Base-by-base conservation (phyloP, 306 rosid genomes). In the Macrotyloma uniflorum region DNA sequence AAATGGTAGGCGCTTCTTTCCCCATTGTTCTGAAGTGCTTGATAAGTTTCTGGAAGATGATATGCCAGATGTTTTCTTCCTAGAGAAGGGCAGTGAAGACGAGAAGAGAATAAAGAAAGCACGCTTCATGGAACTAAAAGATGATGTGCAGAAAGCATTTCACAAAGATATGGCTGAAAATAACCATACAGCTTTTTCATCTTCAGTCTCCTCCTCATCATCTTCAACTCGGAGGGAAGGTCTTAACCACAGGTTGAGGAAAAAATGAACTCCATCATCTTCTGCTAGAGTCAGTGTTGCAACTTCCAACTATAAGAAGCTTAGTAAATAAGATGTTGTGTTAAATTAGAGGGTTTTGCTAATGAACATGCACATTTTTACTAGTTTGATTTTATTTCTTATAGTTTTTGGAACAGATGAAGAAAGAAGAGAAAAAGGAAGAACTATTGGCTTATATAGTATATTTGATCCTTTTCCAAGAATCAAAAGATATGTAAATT, bases 1-100 rank as follows among this genome's bases (percentile, higher is more conserved):
- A 77, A 87, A 77, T 49, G 99, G 99, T 4, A 86, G 93, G 63
- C 97, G 90, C 13, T 96, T 65, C 88, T 96, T 96, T 80, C 98
- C 99, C 22, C 88, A 87, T 84, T 96, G 99, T 84, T 96, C 99
- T 14, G 97, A 91, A 69, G 93, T 91, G 84, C 89, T 96, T 20
- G 98, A 96, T 63, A 89, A 82, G 72, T 89, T 90, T 80, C 84
- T 96, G 13, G 94, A 90, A 0, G 91, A 91, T 1, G 93, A 91
- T 26, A 87, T 90, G 90, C 90, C 89, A 0, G 98, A 96, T 69
- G 71, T 72, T 45, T 89, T 88, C 71, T 85, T 84, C 84, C 90
- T 96, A 2, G 94, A 93, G 7, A 89, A 87, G 70, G 99, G 97
- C 33, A 61, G 86, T 4, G 83, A 77, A 11, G 94, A 90, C 49